Percentiles rank a stretch among this genome's conserved stretches.
Evolutionary conservation across 768 basidiomycete genomes (phyloP).

Genomic region (Coprinellus micaceus): DNA sequence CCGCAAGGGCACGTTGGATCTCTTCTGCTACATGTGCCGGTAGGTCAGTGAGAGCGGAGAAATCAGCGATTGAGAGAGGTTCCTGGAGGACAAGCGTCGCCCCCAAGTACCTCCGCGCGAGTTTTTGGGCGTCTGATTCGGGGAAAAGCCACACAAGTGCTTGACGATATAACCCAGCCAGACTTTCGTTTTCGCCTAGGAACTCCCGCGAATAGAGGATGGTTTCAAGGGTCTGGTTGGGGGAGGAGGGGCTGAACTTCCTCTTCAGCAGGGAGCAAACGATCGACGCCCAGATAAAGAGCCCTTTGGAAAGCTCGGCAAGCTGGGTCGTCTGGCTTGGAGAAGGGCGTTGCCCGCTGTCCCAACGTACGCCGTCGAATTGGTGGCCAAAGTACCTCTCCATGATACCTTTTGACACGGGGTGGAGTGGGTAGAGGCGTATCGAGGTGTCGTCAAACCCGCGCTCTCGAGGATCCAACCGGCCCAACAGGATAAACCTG

Average conservation of each 20-base stretch:
- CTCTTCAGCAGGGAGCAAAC: background rate
- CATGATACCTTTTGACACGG: background rate
- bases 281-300: background rate
- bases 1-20: background rate
- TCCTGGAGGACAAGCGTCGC: constrained; percentile 1
- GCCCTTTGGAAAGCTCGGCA: background rate
- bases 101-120: background rate
- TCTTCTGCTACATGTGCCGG: background rate
- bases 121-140: background rate
- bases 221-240: background rate
- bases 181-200: background rate
- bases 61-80: background rate
- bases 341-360: background rate
- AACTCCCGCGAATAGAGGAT: background rate
- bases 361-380: background rate
- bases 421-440: background rate
- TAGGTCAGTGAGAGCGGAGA: background rate
- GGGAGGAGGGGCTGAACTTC: background rate
- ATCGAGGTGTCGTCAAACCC: background rate
- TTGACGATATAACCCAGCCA: background rate
- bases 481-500: constrained; percentile 11
- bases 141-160: background rate
- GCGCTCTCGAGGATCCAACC: background rate
- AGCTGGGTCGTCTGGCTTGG: background rate
- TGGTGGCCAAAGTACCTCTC: background rate